phyloP scores from a whole-genome alignment of 352 stramenopile species.

The Globisporangium middletonii region DNA sequence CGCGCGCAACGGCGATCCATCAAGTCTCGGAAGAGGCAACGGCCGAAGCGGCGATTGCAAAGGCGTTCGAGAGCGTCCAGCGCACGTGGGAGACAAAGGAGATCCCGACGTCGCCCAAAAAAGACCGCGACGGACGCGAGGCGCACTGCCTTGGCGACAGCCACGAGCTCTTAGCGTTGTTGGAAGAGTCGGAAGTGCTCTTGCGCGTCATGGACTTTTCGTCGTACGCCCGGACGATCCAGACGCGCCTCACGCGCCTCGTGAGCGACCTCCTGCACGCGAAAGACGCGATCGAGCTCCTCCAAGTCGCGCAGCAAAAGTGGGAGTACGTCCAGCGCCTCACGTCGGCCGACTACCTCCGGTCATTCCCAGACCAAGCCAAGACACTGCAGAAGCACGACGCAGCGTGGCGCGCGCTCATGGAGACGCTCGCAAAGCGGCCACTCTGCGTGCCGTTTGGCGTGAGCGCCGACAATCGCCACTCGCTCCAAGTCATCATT shows the following conservation, averaged over 20 bases:
- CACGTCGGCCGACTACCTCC: constrained; percentile 52
- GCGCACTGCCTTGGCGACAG: constrained; percentile 50
- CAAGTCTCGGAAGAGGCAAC: constrained; percentile 69
- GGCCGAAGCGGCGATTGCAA: constrained; percentile 52
- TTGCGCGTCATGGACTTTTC: constrained; percentile 68
- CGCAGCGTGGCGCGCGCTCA: constrained; percentile 39
- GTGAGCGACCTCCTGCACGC: constrained; percentile 37
- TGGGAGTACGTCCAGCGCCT: constrained; percentile 65
- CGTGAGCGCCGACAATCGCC: constrained; percentile 37
- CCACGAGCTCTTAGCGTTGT: constrained; percentile 37
- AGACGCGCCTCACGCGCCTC: constrained; percentile 38
- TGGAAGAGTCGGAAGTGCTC: constrained; percentile 72
- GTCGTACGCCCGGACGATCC: constrained; percentile 53
- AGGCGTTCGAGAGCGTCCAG: constrained; percentile 48
- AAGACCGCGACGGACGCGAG: constrained; percentile 60
- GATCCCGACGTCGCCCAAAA: constrained; percentile 34
- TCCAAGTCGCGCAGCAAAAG: constrained; percentile 54
- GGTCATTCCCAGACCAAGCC: constrained; percentile 49
- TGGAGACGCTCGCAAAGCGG: constrained; percentile 36
- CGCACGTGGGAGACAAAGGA: constrained; percentile 57
- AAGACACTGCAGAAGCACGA: constrained; percentile 56
- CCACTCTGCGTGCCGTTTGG: constrained; percentile 52
- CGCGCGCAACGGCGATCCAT: constrained; percentile 34
- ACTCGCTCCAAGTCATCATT: constrained; percentile 29
- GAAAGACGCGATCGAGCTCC: constrained; percentile 45